A percentile compares a stretch with the other conserved stretches of the same genome.
phyloP scores from a whole-genome alignment of 2,329 filamentous ascomycete species.

The Hymenoscyphus fructigenus region DNA sequence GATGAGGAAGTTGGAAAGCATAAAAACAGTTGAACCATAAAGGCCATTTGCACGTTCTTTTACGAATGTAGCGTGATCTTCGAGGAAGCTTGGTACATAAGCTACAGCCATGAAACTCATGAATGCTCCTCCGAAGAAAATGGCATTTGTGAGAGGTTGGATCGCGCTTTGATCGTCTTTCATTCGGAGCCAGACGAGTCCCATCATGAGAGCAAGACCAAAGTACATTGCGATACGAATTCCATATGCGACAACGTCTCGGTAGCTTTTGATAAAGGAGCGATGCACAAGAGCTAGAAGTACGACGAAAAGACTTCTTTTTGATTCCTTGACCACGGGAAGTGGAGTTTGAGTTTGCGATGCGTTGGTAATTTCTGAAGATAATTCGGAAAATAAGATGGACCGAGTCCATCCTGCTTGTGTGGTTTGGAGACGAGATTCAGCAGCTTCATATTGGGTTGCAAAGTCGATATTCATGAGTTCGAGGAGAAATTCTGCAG shows the following conservation, averaged over 20 bases:
- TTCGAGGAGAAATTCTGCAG: conserved; percentile 78
- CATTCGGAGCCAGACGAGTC: conserved; percentile 80
- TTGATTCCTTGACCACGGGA: conserved; percentile 29
- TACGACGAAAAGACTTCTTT: conserved; percentile 41
- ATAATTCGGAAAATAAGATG: conserved; percentile 37
- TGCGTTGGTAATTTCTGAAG: conserved; percentile 29
- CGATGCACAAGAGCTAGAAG: conserved; percentile 70
- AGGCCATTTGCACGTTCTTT: conserved; percentile 82
- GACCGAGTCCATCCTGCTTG: conserved; percentile 57
- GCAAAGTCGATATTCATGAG: conserved; percentile 76
- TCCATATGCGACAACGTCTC: conserved; percentile 80
- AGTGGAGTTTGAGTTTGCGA: conserved; percentile 19
- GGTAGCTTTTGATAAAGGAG: conserved; percentile 78
- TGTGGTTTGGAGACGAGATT: conserved; percentile 51
- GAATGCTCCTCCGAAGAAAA: conserved; percentile 73
- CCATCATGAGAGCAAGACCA: conserved; percentile 79
- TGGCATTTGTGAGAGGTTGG: conserved; percentile 78
- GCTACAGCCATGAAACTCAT: conserved; percentile 83
- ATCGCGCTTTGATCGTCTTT: conserved; percentile 68
- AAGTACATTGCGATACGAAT: conserved; percentile 83
- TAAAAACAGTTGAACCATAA: conserved; percentile 71
- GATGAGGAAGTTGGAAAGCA: conserved; percentile 78
- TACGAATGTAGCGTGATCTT: conserved; percentile 69
- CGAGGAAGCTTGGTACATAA: conserved; percentile 80
- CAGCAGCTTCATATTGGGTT: conserved; percentile 46